Evolutionary conservation across 2,329 filamentous ascomycete species (phyloP).

Genomic region (Aureobasidium sp.): DNA sequence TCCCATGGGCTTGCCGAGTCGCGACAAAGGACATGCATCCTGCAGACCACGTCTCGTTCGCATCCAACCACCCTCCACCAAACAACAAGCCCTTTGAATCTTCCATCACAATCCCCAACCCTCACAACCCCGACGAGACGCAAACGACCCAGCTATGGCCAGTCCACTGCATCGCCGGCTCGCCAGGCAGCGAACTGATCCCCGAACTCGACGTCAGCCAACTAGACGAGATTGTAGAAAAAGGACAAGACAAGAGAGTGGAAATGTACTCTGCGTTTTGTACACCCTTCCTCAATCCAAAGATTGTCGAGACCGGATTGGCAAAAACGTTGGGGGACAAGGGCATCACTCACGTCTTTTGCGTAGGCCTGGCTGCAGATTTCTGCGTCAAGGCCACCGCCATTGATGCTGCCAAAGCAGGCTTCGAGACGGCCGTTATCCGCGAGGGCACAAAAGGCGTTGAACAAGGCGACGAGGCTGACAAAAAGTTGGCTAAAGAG

Average conservation of each 20-base stretch:
- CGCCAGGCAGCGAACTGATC: slow-evolving; percentile 64
- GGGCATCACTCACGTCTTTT: slow-evolving; percentile 69
- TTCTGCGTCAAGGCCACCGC: slow-evolving; percentile 84
- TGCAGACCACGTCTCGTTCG: slow-evolving; percentile 76
- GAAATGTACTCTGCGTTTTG: slow-evolving; percentile 96
- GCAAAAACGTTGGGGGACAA: slow-evolving; percentile 48
- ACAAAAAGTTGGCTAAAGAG: slow-evolving; percentile 40
- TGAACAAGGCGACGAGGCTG: slow-evolving; percentile 52
- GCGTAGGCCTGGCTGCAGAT: slow-evolving; percentile 80
- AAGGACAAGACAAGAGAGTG: slow-evolving; percentile 65
- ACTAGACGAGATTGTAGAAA: slow-evolving; percentile 65
- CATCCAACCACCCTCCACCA: slow-evolving; percentile 61
- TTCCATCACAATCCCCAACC: slow-evolving; percentile 58
- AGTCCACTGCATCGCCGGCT: slow-evolving; percentile 74
- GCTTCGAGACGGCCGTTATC: slow-evolving; percentile 70
- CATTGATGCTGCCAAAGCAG: slow-evolving; percentile 65
- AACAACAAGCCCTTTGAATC: slow-evolving; percentile 63
- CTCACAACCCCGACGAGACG: slow-evolving; percentile 55
- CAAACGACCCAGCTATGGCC: slow-evolving; percentile 73
- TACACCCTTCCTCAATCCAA: slow-evolving; percentile 63
- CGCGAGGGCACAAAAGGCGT: slow-evolving; percentile 74
- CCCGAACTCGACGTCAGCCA: slow-evolving; percentile 57
- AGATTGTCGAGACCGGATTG: slow-evolving; percentile 56
- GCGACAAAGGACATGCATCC: slow-evolving; percentile 96
- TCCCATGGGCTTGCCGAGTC: slow-evolving; percentile 58